Evolutionary conservation across 208 protist genomes (phyloP), one percentile per base, ranked within the genome.

Genomic region (Lotmaria passim): DNA sequence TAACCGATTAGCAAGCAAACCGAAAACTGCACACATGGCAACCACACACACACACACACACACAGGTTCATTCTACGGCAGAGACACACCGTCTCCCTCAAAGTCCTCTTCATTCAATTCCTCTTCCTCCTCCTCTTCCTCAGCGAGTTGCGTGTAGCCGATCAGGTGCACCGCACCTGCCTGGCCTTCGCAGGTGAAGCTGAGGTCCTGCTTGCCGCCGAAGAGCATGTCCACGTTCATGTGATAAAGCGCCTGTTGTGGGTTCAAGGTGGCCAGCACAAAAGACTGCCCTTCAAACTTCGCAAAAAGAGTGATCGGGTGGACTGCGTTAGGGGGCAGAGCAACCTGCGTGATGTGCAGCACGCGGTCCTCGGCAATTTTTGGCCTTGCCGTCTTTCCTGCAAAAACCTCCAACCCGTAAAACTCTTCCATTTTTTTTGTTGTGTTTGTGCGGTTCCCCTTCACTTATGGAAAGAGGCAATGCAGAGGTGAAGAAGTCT

Each of bases 361-460:
- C 24, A 87, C 73, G 57, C 79, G 81, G 23, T 89, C 86, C 11
- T 79, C 67, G 1, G 86, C 69, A 15, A 95, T 87, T n/a, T 82
- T 85, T 12, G 78, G 83, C 65, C 80, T 80, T 14, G 81, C 69
- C 48, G 81, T 50, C 59, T 85, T 68, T 28, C 85, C 89, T 3
- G 73, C 79, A n/a, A 60, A 63, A 14, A 94, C 86, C 67, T 94
- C 89, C 12, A 91, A 10, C 39, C 89, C 89, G 56, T 90, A 94
- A 61, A 94, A 94, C 19, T 79, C 78, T 47, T 94, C 83, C 89
- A 94, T 94, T 26, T 50, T 12, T 28, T 1, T 21, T 30, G 6
- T 8, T 50, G 52, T 46, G 30, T 3, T 11, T 47, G 26, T 56
- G 10, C n/a, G 43, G 8, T 47, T 47, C 43, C 43, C 4, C 43